Evolutionary conservation across 2,329 filamentous ascomycete species (phyloP).

Genomic region (Blastomyces emzantsi): DNA sequence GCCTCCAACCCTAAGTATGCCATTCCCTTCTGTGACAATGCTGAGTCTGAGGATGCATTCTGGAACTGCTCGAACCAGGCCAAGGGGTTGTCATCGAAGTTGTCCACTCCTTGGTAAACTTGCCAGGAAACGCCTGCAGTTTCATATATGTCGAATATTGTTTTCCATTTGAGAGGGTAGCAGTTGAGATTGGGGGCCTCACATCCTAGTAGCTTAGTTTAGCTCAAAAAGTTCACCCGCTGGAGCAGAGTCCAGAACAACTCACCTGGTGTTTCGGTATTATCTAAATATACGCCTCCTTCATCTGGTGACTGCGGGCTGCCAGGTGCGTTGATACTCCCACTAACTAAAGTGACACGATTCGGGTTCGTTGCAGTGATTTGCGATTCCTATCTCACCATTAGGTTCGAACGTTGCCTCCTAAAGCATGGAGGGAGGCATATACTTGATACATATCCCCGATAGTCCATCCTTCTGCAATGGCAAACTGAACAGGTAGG

Average conservation of each 20-base stretch:
- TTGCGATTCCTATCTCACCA: slow-evolving; percentile 35
- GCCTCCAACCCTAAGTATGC: slow-evolving; percentile 40
- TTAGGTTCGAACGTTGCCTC: background rate
- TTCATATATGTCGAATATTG: slow-evolving; percentile 43
- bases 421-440: too few relatives aligned
- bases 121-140: slow-evolving; percentile 44
- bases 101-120: slow-evolving; percentile 43
- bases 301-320: slow-evolving; percentile 35
- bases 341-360: slow-evolving; percentile 44
- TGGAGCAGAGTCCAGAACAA: background rate
- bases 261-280: slow-evolving; percentile 42
- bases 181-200: slow-evolving; percentile 41
- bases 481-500: slow-evolving; percentile 47
- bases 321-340: slow-evolving; percentile 45
- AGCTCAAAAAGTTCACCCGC: background rate
- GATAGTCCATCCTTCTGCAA: slow-evolving; percentile 47
- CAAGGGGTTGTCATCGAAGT: slow-evolving; percentile 48
- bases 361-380: slow-evolving; percentile 48
- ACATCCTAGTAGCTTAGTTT: slow-evolving; percentile 28
- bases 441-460: slow-evolving; percentile 48
- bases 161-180: slow-evolving; percentile 48
- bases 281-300: slow-evolving; percentile 44
- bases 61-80: slow-evolving; percentile 48
- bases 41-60: slow-evolving; percentile 33
- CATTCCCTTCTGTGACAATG: slow-evolving; percentile 40